Conservation (phyloP, 768 basidiomycete genomes). For the Boletellus sp. region DNA sequence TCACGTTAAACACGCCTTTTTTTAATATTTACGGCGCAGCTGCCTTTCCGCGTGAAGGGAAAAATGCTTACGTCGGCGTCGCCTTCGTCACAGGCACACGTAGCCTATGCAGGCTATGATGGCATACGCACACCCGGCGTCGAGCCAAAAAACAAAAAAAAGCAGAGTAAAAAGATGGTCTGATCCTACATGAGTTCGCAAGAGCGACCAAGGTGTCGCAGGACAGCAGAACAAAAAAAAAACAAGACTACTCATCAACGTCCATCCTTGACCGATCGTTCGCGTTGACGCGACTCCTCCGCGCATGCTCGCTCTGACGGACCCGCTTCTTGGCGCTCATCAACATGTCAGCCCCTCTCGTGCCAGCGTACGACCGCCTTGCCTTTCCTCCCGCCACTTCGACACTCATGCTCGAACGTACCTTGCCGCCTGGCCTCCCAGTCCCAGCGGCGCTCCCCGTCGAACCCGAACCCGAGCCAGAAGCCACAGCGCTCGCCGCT, state of each 20-base stretch:
- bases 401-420: slow-evolving; percentile 53
- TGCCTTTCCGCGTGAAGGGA: too few species aligned
- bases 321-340: slow-evolving; percentile 70
- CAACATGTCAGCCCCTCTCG: slow-evolving; percentile 37
- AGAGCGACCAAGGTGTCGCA: slow-evolving; percentile 7
- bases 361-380: slow-evolving; percentile 22
- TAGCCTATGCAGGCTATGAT: too few species aligned
- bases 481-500: slow-evolving; percentile 30
- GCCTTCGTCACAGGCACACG: too few species aligned
- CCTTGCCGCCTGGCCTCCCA: slow-evolving; percentile 28
- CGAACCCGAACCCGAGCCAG: slow-evolving; percentile 10
- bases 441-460: slow-evolving; percentile 6
- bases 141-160: too few species aligned
- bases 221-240: background rate
- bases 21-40: too few species aligned
- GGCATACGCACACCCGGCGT: too few species aligned
- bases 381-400: slow-evolving; percentile 20
- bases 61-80: too few species aligned
- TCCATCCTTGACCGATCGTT: slow-evolving; percentile 14
- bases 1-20: too few species aligned
- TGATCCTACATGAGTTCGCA: slow-evolving; percentile 14
- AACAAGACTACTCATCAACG: slow-evolving; percentile 10
- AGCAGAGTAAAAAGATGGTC: slow-evolving; percentile 7
- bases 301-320: slow-evolving; percentile 72
- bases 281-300: slow-evolving; percentile 42